Conservation (phyloP, 2,329 filamentous ascomycete species). For the Zalaria obscura region DNA sequence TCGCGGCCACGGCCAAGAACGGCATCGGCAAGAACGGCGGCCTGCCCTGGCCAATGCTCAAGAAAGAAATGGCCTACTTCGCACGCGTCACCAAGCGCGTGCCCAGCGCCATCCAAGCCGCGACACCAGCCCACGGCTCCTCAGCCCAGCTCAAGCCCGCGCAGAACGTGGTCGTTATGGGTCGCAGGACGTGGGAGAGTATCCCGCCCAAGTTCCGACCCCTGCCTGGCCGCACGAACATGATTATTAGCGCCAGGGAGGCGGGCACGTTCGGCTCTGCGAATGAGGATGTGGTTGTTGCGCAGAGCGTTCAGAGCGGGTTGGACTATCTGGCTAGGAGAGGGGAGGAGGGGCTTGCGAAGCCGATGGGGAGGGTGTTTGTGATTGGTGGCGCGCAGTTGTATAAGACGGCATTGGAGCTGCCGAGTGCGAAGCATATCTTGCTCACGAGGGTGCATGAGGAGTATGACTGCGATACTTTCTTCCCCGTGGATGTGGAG, state of each 20-base stretch:
- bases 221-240: conserved; percentile 64
- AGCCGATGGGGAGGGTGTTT: conserved; percentile 48
- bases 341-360: conserved; percentile 7
- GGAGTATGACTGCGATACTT: conserved; percentile 65
- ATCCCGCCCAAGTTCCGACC: conserved; percentile 71
- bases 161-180: conserved; percentile 73
- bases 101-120: conserved; percentile 33
- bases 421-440: conserved; percentile 45
- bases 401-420: conserved; percentile 55
- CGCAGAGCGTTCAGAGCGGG: conserved; percentile 21
- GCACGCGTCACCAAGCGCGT: conserved; percentile 70
- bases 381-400: conserved; percentile 85
- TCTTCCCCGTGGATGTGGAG: conserved; percentile 48
- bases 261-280: conserved; percentile 5
- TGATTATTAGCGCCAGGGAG: conserved; percentile 49
- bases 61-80: conserved; percentile 91
- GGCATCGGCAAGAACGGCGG: conserved; percentile 71
- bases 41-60: conserved; percentile 80
- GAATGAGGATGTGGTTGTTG: conserved; percentile 39
- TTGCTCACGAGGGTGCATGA: conserved; percentile 54
- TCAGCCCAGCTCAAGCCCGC: conserved; percentile 9
- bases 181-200: conserved; percentile 89
- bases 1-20: conserved; percentile 76
- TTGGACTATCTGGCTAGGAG: conserved; percentile 16
- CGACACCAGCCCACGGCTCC: conserved; percentile 9